phyloP scores from a whole-genome alignment of 495 filamentous ascomycete genomes.

The Penicillium turbatum region DNA sequence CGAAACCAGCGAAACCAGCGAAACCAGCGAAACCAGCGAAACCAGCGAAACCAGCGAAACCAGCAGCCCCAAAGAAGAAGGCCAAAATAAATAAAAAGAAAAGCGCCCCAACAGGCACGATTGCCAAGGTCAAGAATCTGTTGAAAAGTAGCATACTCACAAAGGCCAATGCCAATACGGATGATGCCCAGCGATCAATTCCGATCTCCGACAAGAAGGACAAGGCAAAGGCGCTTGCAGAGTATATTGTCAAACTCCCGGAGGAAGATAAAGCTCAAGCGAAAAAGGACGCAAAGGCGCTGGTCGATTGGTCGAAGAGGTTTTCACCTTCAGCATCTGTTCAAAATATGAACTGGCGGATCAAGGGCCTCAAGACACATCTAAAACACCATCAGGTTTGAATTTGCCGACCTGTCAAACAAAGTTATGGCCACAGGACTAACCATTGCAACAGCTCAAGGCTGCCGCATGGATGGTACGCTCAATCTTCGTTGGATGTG shows the following conservation, averaged over 20 bases:
- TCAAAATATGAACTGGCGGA: constrained; percentile 27
- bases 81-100: not conserved
- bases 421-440: not conserved
- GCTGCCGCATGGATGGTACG: constrained; percentile 54
- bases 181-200: not conserved
- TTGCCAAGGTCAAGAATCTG: not conserved
- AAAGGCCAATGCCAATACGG: not conserved
- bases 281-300: constrained; percentile 9
- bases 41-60: too few species aligned
- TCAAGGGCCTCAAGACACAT: constrained; percentile 44
- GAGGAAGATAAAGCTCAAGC: constrained; percentile 8
- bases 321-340: constrained; percentile 23
- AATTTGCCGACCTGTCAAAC: not conserved
- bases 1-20: too few species aligned
- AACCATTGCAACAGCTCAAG: constrained; percentile 31
- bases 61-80: not conserved
- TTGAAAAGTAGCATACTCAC: not conserved
- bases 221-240: constrained; percentile 19
- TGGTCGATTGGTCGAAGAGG: constrained; percentile 33
- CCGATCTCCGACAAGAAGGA: constrained; percentile 1
- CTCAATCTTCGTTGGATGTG: not conserved
- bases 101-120: not conserved
- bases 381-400: constrained; percentile 50
- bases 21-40: too few species aligned
- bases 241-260: constrained; percentile 23